Conservation (phyloP, 805 yeast species). For the Naumovozyma dairenensis region DNA sequence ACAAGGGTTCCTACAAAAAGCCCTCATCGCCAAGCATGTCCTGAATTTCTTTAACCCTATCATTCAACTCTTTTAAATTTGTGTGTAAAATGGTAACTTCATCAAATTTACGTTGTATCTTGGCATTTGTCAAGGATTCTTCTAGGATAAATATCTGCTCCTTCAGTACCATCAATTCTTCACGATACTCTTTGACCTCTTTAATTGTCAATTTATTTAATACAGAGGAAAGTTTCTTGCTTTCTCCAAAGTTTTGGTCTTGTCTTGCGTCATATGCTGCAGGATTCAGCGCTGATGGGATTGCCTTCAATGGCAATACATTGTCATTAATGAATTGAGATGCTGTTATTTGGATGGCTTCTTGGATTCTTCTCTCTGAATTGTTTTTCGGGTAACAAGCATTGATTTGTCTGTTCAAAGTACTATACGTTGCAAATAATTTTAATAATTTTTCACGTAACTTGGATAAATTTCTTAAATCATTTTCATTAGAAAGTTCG, state of each 20-base stretch:
- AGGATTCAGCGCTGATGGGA: constrained; percentile 32
- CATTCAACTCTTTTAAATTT: constrained; percentile 48
- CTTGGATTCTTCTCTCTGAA: constrained; percentile 39
- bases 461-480: constrained; percentile 30
- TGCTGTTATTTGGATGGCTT: constrained; percentile 48
- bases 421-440: constrained; percentile 43
- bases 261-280: constrained; percentile 23
- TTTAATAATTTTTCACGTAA: constrained; percentile 38
- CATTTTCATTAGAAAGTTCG: constrained; percentile 19
- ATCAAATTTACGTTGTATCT: constrained; percentile 63
- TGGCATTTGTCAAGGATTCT: constrained; percentile 51
- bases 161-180: constrained; percentile 73
- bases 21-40: constrained; percentile 48
- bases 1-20: constrained; percentile 13
- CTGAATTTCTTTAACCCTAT: constrained; percentile 39
- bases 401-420: constrained; percentile 36
- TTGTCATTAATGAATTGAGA: constrained; percentile 56
- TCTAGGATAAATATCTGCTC: constrained; percentile 74
- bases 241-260: constrained; percentile 8
- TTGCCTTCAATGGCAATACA: constrained; percentile 50
- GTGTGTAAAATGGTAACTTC: constrained; percentile 53
- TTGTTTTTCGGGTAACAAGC: constrained; percentile 26
- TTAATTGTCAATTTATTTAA: constrained; percentile 35
- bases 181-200: constrained; percentile 51
- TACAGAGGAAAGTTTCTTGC: constrained; percentile 12